Conservation (phyloP, 1,284 basidiomycete species). For the Heliocybe sulcata region DNA sequence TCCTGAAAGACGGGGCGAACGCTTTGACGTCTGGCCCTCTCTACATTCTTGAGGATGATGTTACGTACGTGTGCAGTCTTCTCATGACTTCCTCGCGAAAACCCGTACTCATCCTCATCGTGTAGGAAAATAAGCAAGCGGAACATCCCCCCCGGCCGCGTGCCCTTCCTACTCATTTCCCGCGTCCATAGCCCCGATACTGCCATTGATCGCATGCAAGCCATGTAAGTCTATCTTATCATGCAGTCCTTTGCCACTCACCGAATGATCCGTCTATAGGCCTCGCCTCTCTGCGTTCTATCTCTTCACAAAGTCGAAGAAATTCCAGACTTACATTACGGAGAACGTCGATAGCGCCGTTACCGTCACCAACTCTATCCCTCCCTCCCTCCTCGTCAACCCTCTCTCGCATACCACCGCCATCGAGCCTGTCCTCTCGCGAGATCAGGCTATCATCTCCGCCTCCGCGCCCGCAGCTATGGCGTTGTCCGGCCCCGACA, state of each 20-base stretch:
- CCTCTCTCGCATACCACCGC: neutral
- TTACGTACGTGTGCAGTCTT: neutral
- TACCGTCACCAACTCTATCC: slow-evolving; percentile 3
- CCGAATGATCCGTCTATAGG: neutral
- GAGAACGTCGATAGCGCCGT: slow-evolving; percentile 4
- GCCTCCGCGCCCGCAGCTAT: neutral
- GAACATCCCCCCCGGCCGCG: neutral
- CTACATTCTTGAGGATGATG: neutral
- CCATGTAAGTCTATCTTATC: neutral
- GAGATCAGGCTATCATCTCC: neutral
- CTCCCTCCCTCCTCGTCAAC: slow-evolving; percentile 2
- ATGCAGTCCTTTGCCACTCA: neutral
- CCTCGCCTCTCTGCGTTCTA: slow-evolving; percentile 5
- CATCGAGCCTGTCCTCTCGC: neutral
- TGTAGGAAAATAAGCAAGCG: slow-evolving; percentile 1
- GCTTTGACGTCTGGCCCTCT: neutral
- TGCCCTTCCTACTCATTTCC: neutral
- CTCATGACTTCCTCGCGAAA: neutral
- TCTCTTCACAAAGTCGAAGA: slow-evolving; percentile 1
- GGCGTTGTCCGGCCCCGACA: neutral
- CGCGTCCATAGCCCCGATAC: slow-evolving; percentile 2
- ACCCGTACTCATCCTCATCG: neutral
- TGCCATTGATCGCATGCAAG: slow-evolving; percentile 6
- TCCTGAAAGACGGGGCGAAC: neutral
- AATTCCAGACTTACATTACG: slow-evolving; percentile 4